Conservation (phyloP, 495 filamentous ascomycete species). For the Daldinia childiae region DNA sequence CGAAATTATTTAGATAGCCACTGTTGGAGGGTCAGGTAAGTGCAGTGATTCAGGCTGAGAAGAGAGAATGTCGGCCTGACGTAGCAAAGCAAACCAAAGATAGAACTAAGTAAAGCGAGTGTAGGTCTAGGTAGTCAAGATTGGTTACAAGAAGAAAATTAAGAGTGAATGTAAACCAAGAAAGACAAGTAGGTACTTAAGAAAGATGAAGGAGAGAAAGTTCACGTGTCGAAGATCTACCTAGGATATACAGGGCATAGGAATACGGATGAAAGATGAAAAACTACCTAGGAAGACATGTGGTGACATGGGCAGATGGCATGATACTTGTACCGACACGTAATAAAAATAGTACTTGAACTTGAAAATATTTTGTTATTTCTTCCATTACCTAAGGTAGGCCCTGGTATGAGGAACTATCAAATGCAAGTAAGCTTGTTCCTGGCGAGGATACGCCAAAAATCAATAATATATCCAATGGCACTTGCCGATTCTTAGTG, state of each 20-base stretch:
- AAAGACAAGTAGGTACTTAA: constrained; percentile 20
- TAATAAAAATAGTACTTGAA: constrained; percentile 34
- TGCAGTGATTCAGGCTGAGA: constrained; percentile 23
- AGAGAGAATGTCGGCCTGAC: constrained; percentile 25
- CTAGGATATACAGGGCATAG: constrained; percentile 15
- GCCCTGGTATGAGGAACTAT: too few species aligned
- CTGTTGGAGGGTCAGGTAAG: constrained; percentile 6
- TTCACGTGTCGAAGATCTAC: constrained; percentile 36
- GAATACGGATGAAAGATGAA: constrained; percentile 29
- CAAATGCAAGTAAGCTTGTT: constrained; percentile 11
- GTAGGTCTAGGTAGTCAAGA: constrained; percentile 28
- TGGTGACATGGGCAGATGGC: constrained; percentile 29
- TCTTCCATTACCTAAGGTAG: constrained; percentile 6
- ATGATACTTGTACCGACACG: constrained; percentile 41
- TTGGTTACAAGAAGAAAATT: constrained; percentile 22
- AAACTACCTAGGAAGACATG: constrained; percentile 19
- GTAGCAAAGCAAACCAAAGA: constrained; percentile 26
- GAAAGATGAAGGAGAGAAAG: constrained; percentile 28
- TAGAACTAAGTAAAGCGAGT: constrained; percentile 23
- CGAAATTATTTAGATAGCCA: not conserved
- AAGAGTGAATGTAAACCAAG: constrained; percentile 17
- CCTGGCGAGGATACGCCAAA: constrained; percentile 25
- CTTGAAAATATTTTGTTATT: constrained; percentile 22
- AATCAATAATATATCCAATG: constrained; percentile 12
- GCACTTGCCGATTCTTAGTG: not conserved